These are phyloP conservation scores for Gonapodya prolifera DNA, from an alignment of 192 early-diverging fungal genomes.

Conservation along the genomic window DNA sequence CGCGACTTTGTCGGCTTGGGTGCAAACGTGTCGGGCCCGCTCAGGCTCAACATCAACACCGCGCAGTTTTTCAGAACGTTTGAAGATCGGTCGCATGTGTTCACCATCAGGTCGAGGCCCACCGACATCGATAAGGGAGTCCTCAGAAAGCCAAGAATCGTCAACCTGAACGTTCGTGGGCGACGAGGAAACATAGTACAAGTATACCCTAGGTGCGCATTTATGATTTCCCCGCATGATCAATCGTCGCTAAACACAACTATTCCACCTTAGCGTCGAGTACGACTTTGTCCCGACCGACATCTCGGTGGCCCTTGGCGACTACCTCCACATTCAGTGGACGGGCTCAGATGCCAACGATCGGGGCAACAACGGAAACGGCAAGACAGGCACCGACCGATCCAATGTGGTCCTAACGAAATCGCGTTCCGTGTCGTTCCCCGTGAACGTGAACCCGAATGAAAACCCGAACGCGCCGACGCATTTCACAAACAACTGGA, in stretches of 20 bases:
- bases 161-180: conserved; percentile 26
- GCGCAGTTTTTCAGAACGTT: conserved; percentile 25
- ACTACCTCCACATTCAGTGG: conserved; percentile 27
- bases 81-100: conserved; percentile 25
- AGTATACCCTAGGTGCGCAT: conserved; percentile 11
- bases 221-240: neutral
- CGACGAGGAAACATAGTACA: conserved; percentile 25
- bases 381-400: conserved; percentile 21
- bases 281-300: conserved; percentile 25
- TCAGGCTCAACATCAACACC: conserved; percentile 23
- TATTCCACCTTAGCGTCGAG: conserved; percentile 11
- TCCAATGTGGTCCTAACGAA: conserved; percentile 17
- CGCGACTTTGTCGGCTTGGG: conserved; percentile 21
- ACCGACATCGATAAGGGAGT: neutral
- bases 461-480: conserved; percentile 4
- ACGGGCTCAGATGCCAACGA: conserved; percentile 24
- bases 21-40: conserved; percentile 19
- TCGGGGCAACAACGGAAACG: conserved; percentile 20
- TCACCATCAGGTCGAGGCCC: conserved; percentile 17
- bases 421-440: conserved; percentile 15
- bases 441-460: conserved; percentile 16
- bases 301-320: conserved; percentile 10
- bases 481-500: conserved; percentile 20
- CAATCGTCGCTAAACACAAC: neutral
- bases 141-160: conserved; percentile 6